Evolutionary conservation across 129 eudicot species (phyloP).

Genomic region (Silybum marianum): DNA sequence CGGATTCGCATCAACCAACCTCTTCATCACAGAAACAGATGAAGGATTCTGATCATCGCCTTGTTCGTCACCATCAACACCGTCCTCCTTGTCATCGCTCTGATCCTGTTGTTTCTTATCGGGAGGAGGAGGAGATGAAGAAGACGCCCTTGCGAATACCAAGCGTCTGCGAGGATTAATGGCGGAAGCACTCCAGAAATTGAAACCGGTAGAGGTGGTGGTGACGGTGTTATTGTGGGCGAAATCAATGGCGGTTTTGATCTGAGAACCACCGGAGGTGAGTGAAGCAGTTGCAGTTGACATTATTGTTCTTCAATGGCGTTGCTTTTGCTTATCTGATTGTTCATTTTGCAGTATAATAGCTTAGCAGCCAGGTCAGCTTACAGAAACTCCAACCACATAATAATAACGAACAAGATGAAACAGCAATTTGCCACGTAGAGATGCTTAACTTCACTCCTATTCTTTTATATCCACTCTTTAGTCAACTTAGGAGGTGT

Average conservation of each 20-base stretch:
- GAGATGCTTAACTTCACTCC: background rate
- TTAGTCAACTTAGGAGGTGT: no score
- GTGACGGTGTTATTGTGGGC: background rate
- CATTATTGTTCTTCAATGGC: background rate
- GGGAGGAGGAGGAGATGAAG: conserved; percentile 37
- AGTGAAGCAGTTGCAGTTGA: conserved; percentile 23
- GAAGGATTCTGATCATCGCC: conserved; percentile 18
- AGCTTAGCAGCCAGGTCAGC: conserved; percentile 20
- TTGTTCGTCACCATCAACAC: background rate
- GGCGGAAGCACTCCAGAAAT: conserved; percentile 10
- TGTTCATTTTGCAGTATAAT: background rate
- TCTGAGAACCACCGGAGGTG: conserved; percentile 15
- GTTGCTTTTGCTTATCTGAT: background rate
- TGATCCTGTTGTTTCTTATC: conserved; percentile 17
- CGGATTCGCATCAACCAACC: conserved; percentile 85
- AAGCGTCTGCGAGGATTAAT: conserved; percentile 25
- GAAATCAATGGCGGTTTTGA: background rate
- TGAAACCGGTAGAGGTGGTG: conserved; percentile 4
- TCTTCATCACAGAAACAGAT: conserved; percentile 55
- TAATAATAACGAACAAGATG: conserved; percentile 7
- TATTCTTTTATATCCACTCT: background rate
- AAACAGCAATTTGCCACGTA: conserved; percentile 23
- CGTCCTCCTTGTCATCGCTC: conserved; percentile 16
- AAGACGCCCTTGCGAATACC: conserved; percentile 19
- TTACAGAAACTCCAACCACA: conserved; percentile 10